Base-by-base conservation (phyloP, 75 land plant species). In the Picea sitchensis region DNA sequence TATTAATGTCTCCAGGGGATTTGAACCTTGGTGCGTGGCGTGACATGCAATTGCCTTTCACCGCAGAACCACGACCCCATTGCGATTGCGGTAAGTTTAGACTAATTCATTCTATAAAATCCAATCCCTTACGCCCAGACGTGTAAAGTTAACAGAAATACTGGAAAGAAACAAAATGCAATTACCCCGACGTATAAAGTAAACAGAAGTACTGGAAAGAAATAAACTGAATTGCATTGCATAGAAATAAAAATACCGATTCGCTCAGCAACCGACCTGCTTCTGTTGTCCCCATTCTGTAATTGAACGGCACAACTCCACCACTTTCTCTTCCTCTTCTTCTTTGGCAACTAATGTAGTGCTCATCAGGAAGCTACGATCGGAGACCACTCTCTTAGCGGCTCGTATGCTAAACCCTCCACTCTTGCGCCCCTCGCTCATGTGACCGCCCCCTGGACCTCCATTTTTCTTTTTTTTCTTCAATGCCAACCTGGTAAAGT, bases 301-400 rank as follows among this genome's bases (percentile, higher is more conserved):
- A 38, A 83, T 65, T 31, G 59, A n/a, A 58, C 81, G 81, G 84
- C 85, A 83, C 78, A 83, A 74, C 23, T 61, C 71, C 11, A 61
- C 75, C 14, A 83, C 85, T 69, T 83, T 62, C 60, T 83, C 74
- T 44, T 81, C 78, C 5, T 83, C 81, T 12, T 83, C 85, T 54
- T 83, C 85, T 77, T 83, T 69, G 75, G 79, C 82, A 31, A 73
- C 76, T 63, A 83, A 59, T 7, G 85, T 83, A 59, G 83, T 60
- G 78, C 78, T 83, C 78, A 83, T 58, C 57, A 76, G 78, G 51
- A 78, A 80, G 79, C 85, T 81, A 41, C 85, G 23, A 20, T 78
- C 69, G 1, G 51, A 26, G 68, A n/a, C 56, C 31, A 81, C 58
- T 36, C 78, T 64, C 61, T 76, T 83, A 38, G 85, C 85, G n/a